Percentiles rank a stretch among this genome's conserved stretches.
phyloP scores from a whole-genome alignment of 129 eudicot genomes.

The Pseudognaphalium luteoalbum region DNA sequence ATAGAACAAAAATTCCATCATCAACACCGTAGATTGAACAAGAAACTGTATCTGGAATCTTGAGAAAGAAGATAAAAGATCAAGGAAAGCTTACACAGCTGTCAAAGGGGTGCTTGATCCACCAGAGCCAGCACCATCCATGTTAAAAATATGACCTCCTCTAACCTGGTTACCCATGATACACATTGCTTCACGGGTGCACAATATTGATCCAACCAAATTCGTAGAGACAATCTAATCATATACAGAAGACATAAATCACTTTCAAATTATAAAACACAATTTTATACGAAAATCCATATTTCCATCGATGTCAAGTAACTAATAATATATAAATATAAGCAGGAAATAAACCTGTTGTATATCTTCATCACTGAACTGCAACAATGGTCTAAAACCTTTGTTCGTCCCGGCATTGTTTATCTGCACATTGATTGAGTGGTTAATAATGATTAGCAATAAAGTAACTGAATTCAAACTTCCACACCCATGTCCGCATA shows the following conservation, averaged over 20 bases:
- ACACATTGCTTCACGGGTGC: slow-evolving; percentile 85
- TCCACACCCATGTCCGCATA: neutral
- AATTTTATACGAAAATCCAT: no score
- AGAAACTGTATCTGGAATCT: neutral
- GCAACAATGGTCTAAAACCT: slow-evolving; percentile 92
- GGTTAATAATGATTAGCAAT: slow-evolving; percentile 8
- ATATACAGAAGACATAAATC: neutral
- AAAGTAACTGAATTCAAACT: slow-evolving; percentile 9
- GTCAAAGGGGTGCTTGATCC: slow-evolving; percentile 94
- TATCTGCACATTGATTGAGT: slow-evolving; percentile 41
- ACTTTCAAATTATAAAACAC: neutral
- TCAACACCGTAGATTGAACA: neutral
- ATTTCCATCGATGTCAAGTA: neutral
- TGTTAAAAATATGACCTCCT: slow-evolving; percentile 80
- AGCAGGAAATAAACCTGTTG: slow-evolving; percentile 55
- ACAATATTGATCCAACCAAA: slow-evolving; percentile 89
- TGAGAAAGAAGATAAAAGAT: neutral
- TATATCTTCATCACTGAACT: slow-evolving; percentile 78
- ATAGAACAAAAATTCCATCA: neutral
- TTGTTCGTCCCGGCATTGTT: slow-evolving; percentile 95
- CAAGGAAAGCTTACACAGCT: slow-evolving; percentile 63
- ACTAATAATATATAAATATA: neutral
- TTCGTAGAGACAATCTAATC: slow-evolving; percentile 79
- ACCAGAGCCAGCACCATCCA: slow-evolving; percentile 96
- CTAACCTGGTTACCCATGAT: slow-evolving; percentile 53